Conservation (phyloP, 2,329 filamentous ascomycete genomes). For the Chrysoporthe puriensis region DNA sequence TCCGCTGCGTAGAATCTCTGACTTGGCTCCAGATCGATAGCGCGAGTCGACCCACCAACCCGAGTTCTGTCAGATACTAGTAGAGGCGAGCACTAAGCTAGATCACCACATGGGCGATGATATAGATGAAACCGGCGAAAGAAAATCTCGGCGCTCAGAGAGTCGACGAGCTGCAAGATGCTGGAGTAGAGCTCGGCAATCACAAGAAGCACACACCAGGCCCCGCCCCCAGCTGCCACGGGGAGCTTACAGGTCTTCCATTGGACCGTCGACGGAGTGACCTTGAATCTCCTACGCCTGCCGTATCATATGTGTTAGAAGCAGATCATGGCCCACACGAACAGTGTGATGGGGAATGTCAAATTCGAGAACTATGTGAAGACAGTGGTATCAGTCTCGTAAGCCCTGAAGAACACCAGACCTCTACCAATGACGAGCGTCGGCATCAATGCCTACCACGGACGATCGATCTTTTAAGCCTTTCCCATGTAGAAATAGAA, state of each 20-base stretch:
- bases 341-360: slow-evolving; percentile 48
- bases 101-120: slow-evolving; percentile 46
- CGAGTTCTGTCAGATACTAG: slow-evolving; percentile 43
- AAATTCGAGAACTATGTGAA: slow-evolving; percentile 53
- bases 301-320: slow-evolving; percentile 48
- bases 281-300: slow-evolving; percentile 46
- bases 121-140: slow-evolving; percentile 52
- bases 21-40: slow-evolving; percentile 41
- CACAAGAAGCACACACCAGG: slow-evolving; percentile 49
- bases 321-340: slow-evolving; percentile 49
- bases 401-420: slow-evolving; percentile 48
- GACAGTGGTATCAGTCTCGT: slow-evolving; percentile 44
- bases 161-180: slow-evolving; percentile 46
- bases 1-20: slow-evolving; percentile 29
- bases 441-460: slow-evolving; percentile 47
- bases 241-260: slow-evolving; percentile 51
- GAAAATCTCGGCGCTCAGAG: slow-evolving; percentile 44
- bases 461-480: slow-evolving; percentile 42
- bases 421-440: slow-evolving; percentile 54
- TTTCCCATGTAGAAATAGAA: slow-evolving; percentile 32
- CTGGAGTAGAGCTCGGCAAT: slow-evolving; percentile 52
- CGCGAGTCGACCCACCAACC: slow-evolving; percentile 36
- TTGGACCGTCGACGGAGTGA: slow-evolving; percentile 41
- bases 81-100: slow-evolving; percentile 44
- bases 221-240: slow-evolving; percentile 46